Percentiles rank a stretch among this genome's conserved stretches.
Evolutionary conservation across 2,329 filamentous ascomycete species (phyloP).

Genomic region (Neofusicoccum parvum): DNA sequence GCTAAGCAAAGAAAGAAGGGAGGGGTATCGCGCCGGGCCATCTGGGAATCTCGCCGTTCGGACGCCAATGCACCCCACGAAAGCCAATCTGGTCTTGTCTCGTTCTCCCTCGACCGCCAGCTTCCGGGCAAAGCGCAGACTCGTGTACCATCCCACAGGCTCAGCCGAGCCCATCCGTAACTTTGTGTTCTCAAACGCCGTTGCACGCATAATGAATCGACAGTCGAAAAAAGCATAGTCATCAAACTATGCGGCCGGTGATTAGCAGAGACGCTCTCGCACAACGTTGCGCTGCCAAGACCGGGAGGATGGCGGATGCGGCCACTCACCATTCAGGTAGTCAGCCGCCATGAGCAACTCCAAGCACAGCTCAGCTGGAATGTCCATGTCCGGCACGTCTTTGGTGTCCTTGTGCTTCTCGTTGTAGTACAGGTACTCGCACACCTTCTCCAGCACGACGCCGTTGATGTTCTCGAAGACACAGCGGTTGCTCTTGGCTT

Average conservation of each 20-base stretch:
- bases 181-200: not conserved
- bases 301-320: not conserved
- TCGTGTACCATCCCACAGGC: not conserved
- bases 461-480: conserved; percentile 73
- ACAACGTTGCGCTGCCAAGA: not conserved
- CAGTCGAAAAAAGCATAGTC: not conserved
- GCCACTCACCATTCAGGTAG: conserved; percentile 61
- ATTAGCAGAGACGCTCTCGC: not conserved
- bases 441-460: conserved; percentile 75
- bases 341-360: conserved; percentile 78
- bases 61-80: not conserved
- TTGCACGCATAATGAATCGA: not conserved
- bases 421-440: conserved; percentile 83
- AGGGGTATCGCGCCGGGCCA: not conserved
- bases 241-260: conserved; percentile 1
- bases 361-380: conserved; percentile 75
- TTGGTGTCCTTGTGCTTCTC: conserved; percentile 70
- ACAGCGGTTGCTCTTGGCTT: conserved; percentile 66
- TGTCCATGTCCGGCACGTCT: conserved; percentile 78
- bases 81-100: not conserved
- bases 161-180: not conserved
- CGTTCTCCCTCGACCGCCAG: not conserved
- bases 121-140: not conserved
- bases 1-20: not conserved
- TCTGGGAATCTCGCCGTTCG: not conserved